Conservation (phyloP, 495 filamentous ascomycete genomes). For the Extremus antarcticus region DNA sequence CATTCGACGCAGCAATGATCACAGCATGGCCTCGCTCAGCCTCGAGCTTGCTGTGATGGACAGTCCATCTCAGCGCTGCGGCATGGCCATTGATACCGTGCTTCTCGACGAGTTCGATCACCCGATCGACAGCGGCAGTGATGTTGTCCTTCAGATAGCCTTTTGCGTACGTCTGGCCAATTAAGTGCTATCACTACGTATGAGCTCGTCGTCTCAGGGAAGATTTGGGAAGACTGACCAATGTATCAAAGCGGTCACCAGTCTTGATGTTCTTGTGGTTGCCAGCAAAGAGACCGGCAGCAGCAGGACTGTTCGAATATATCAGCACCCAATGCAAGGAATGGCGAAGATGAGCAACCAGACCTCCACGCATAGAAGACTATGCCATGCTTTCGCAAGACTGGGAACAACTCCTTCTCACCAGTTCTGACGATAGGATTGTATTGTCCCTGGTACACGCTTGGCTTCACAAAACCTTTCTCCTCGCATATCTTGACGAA, state of each 20-base stretch:
- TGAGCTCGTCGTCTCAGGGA: too few relatives aligned
- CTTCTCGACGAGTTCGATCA: constrained; percentile 4
- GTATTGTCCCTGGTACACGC: constrained; percentile 53
- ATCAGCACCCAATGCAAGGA: background rate
- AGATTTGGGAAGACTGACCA: background rate
- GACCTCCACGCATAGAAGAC: constrained; percentile 26
- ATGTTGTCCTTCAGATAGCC: constrained; percentile 70
- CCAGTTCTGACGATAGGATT: constrained; percentile 46
- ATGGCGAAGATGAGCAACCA: background rate
- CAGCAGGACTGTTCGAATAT: constrained; percentile 80
- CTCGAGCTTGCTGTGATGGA: background rate
- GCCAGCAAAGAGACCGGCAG: constrained; percentile 71
- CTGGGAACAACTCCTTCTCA: constrained; percentile 40
- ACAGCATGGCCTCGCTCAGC: constrained; percentile 1
- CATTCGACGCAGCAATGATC: constrained; percentile 4
- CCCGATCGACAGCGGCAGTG: constrained; percentile 51
- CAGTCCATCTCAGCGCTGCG: constrained; percentile 2
- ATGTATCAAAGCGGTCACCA: background rate
- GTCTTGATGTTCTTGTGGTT: constrained; percentile 50
- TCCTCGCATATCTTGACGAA: constrained; percentile 36
- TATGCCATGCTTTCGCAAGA: constrained; percentile 39
- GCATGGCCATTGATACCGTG: constrained; percentile 2
- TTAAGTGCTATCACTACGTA: constrained; percentile 2
- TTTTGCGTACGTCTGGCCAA: constrained; percentile 53
- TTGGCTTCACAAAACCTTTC: constrained; percentile 47